Percentiles rank a stretch among this genome's conserved stretches.
phyloP scores from a whole-genome alignment of 2,329 filamentous ascomycete genomes.

The Aspergillus aculeatinus region DNA sequence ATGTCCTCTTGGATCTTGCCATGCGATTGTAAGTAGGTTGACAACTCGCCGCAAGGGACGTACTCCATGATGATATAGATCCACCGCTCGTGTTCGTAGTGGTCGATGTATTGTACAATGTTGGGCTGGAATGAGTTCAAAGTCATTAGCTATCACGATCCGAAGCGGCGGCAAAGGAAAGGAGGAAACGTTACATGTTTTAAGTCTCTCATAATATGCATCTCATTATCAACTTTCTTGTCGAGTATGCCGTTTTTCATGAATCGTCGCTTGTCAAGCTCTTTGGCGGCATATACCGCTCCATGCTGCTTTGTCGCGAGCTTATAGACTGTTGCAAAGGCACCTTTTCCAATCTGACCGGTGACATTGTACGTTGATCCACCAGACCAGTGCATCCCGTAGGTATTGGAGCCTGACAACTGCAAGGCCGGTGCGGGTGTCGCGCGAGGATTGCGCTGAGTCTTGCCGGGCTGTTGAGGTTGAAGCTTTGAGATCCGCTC shows the following conservation, averaged over 20 bases:
- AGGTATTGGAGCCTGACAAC: constrained; percentile 42
- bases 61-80: constrained; percentile 98
- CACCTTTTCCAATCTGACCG: constrained; percentile 81
- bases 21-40: constrained; percentile 64
- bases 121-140: constrained; percentile 58
- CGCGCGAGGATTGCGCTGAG: constrained; percentile 25
- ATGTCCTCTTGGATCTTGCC: constrained; percentile 65
- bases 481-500: constrained; percentile 27
- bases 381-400: constrained; percentile 77
- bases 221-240: constrained; percentile 92
- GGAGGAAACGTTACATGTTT: constrained; percentile 64
- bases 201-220: constrained; percentile 88
- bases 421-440: constrained; percentile 29
- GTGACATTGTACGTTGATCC: constrained; percentile 81
- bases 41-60: constrained; percentile 78
- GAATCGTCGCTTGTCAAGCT: constrained; percentile 88
- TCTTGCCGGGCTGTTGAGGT: constrained; percentile 22
- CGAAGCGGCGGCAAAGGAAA: background rate
- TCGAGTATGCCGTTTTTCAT: constrained; percentile 90
- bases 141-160: constrained; percentile 12
- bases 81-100: constrained; percentile 75
- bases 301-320: constrained; percentile 84
- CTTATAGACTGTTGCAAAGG: constrained; percentile 91
- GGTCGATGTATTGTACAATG: constrained; percentile 88
- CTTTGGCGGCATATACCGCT: constrained; percentile 82